Conservation (phyloP, 352 stramenopile species). For the Phytophthora cryptogea region DNA sequence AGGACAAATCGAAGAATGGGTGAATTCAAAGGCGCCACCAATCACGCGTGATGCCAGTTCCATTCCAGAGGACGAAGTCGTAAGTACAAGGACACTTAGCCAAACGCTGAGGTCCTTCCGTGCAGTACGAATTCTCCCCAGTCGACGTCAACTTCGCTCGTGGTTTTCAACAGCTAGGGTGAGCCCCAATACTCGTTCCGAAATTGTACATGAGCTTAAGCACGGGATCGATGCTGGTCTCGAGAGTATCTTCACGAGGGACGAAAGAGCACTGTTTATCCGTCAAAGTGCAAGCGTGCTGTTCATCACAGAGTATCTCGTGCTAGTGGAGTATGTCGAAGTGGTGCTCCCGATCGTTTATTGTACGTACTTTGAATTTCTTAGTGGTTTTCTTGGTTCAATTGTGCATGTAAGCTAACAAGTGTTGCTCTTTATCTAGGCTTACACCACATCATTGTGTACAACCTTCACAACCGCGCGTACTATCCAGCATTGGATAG, state of each 20-base stretch:
- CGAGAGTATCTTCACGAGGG: constrained; percentile 12
- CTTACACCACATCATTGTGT: constrained; percentile 16
- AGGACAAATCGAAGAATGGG: constrained; percentile 1
- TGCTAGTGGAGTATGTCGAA: constrained; percentile 47
- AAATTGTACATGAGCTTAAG: background rate
- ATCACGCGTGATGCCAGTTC: too few species aligned
- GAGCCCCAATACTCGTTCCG: background rate
- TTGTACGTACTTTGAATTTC: constrained; percentile 25
- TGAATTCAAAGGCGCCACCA: background rate
- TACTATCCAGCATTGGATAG: constrained; percentile 22
- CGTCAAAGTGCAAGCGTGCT: constrained; percentile 29
- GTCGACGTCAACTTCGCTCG: too few species aligned
- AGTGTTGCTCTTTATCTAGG: background rate
- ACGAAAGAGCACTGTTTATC: constrained; percentile 21
- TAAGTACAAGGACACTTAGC: too few species aligned
- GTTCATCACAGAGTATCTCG: constrained; percentile 44
- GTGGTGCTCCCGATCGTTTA: constrained; percentile 43
- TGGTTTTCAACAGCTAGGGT: too few species aligned
- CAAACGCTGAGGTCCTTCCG: too few species aligned
- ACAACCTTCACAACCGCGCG: constrained; percentile 30
- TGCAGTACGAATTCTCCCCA: too few species aligned
- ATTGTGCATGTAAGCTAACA: background rate
- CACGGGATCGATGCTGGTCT: too few species aligned
- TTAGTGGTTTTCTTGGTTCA: background rate
- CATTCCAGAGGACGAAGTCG: too few species aligned